phyloP scores from a whole-genome alignment of 768 basidiomycete genomes.

The Trametes cubensis region DNA sequence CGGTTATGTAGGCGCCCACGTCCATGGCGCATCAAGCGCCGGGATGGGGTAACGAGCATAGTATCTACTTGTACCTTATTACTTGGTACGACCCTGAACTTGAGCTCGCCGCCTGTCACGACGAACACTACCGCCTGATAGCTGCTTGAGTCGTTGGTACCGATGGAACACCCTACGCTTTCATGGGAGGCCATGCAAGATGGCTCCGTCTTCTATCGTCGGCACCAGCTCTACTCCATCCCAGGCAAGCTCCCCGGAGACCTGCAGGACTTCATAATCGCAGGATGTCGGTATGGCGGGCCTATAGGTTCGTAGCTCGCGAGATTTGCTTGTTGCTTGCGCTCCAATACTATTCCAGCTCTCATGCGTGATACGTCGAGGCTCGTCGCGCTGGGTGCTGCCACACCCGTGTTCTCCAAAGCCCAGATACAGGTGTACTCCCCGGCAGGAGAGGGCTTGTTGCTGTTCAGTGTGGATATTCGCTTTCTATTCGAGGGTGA shows the following conservation, averaged over 20 bases:
- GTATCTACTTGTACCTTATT: too few species aligned
- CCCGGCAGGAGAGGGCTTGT: conserved; percentile 73
- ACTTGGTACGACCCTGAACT: too few species aligned
- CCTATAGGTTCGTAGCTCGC: conserved; percentile 69
- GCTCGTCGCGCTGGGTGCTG: conserved; percentile 68
- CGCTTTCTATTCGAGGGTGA: background rate
- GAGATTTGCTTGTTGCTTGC: background rate
- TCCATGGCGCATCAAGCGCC: too few species aligned
- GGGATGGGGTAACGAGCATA: too few species aligned
- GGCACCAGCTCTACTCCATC: conserved; percentile 82
- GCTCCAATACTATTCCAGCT: conserved; percentile 49
- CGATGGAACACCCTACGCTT: conserved; percentile 72
- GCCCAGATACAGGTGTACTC: conserved; percentile 89
- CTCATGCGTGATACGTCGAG: conserved; percentile 86
- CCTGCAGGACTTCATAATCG: conserved; percentile 76
- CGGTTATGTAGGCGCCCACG: too few species aligned
- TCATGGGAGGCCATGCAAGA: conserved; percentile 93
- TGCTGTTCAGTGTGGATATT: conserved; percentile 73
- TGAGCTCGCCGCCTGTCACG: background rate
- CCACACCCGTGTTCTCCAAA: conserved; percentile 60
- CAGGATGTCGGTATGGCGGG: conserved; percentile 85
- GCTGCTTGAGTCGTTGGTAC: too few species aligned
- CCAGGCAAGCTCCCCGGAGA: conserved; percentile 72
- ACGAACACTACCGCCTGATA: background rate
- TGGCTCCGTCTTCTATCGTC: conserved; percentile 84